These are phyloP conservation scores for Arachis monticola DNA, from an alignment of 331 rosid species.

Conservation along the genomic window DNA sequence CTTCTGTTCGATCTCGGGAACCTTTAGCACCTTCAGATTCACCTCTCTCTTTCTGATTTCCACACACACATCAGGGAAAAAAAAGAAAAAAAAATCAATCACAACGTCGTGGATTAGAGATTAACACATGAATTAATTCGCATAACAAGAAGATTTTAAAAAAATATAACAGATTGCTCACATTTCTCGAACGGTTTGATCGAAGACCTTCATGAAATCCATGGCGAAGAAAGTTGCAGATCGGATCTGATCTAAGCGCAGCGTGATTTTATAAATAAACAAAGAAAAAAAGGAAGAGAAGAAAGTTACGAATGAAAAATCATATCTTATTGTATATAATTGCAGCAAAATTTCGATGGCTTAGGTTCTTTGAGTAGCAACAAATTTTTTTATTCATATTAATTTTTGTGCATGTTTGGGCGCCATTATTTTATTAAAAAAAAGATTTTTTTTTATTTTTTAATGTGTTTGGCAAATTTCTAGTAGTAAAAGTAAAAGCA, in stretches of 20 bases:
- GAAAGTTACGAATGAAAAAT: background rate
- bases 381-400: background rate
- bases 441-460: too few species aligned
- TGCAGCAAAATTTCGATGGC: conserved; percentile 35
- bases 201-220: conserved; percentile 99
- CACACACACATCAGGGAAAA: background rate
- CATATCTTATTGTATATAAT: background rate
- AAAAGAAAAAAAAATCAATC: conserved; percentile 3
- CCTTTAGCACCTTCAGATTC: conserved; percentile 95
- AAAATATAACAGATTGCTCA: conserved; percentile 15
- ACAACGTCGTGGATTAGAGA: conserved; percentile 12
- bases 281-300: background rate
- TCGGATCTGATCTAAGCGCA: conserved; percentile 34
- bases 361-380: conserved; percentile 17
- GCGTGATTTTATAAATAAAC: background rate
- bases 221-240: conserved; percentile 50
- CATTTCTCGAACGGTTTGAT: conserved; percentile 99
- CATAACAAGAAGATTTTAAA: conserved; percentile 26
- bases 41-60: conserved; percentile 95
- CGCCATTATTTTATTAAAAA: too few species aligned
- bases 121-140: background rate
- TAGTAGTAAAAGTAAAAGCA: too few species aligned
- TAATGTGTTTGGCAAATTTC: too few species aligned
- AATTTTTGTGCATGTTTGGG: too few species aligned
- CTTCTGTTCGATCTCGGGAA: conserved; percentile 99